A percentile compares a stretch with the other conserved stretches of the same genome.
These are phyloP conservation scores for Lunularia cruciata DNA, from an alignment of 225 moss, liverwort and hornwort genomes.

Conservation along the genomic window DNA sequence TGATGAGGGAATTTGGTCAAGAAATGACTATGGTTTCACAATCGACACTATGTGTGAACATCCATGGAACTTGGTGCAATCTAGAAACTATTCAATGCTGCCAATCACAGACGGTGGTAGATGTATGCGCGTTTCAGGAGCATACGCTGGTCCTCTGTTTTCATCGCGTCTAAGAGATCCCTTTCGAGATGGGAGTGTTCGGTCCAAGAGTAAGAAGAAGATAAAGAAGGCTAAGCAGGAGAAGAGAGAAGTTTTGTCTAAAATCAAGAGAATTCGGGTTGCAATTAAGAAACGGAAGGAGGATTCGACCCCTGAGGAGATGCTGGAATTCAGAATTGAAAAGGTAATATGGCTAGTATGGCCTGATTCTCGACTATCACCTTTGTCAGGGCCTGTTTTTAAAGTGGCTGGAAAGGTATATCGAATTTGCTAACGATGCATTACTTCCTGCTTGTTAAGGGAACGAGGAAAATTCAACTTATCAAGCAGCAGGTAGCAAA, in stretches of 20 bases:
- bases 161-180: conserved; percentile 29
- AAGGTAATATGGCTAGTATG: conserved; percentile 31
- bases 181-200: conserved; percentile 46
- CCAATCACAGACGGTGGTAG: conserved; percentile 25
- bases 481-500: conserved; percentile 77
- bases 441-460: conserved; percentile 44
- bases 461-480: conserved; percentile 71
- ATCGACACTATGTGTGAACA: not conserved
- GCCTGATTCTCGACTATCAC: not conserved
- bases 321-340: conserved; percentile 39
- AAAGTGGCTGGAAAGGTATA: not conserved
- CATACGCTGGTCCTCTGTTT: conserved; percentile 29
- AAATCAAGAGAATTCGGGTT: conserved; percentile 47
- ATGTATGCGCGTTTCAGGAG: conserved; percentile 36
- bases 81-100: conserved; percentile 16
- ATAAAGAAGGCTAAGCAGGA: conserved; percentile 40
- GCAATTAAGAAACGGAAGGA: conserved; percentile 42
- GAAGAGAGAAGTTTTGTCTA: conserved; percentile 40
- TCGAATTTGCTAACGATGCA: conserved; percentile 9
- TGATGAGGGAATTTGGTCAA: not conserved
- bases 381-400: not conserved
- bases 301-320: conserved; percentile 47
- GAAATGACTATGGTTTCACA: not conserved
- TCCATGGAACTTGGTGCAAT: not conserved
- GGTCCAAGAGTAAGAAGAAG: conserved; percentile 53